Conservation (phyloP, 2,329 filamentous ascomycete genomes). For the Sporothrix phasma region DNA sequence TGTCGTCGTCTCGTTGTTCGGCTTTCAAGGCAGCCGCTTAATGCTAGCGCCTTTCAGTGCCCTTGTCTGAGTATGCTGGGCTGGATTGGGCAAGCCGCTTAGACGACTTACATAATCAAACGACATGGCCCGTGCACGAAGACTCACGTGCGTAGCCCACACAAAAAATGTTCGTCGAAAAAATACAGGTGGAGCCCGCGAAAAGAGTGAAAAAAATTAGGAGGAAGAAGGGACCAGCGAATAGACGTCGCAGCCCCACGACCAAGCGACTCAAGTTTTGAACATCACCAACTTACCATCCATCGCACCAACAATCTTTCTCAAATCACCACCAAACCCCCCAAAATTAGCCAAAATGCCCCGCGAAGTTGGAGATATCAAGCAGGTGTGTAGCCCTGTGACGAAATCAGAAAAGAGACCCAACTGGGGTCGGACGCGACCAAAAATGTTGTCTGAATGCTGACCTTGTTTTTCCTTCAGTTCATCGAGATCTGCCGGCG, state of each 20-base stretch:
- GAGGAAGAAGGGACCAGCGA: neutral
- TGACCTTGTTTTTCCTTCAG: constrained; percentile 31
- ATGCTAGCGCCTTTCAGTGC: neutral
- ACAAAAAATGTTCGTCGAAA: constrained; percentile 14
- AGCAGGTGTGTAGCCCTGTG: constrained; percentile 47
- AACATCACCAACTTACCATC: constrained; percentile 15
- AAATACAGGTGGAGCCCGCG: constrained; percentile 1
- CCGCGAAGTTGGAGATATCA: constrained; percentile 96
- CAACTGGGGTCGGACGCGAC: neutral
- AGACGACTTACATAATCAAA: constrained; percentile 5
- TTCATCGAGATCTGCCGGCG: constrained; percentile 99
- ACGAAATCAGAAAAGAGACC: neutral
- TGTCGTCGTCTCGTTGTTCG: neutral
- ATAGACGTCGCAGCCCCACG: constrained; percentile 9
- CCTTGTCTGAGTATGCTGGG: neutral
- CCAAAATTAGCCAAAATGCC: constrained; percentile 68
- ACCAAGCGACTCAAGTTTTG: neutral
- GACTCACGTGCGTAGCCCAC: constrained; percentile 17
- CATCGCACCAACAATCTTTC: constrained; percentile 17
- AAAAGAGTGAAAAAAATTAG: constrained; percentile 12
- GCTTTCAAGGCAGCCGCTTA: constrained; percentile 6
- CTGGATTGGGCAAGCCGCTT: neutral
- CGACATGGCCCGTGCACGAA: neutral
- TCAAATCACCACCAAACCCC: constrained; percentile 21
- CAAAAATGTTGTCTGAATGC: constrained; percentile 5